Conservation (phyloP, 2,329 filamentous ascomycete genomes). For the Apiospora malaysiana region DNA sequence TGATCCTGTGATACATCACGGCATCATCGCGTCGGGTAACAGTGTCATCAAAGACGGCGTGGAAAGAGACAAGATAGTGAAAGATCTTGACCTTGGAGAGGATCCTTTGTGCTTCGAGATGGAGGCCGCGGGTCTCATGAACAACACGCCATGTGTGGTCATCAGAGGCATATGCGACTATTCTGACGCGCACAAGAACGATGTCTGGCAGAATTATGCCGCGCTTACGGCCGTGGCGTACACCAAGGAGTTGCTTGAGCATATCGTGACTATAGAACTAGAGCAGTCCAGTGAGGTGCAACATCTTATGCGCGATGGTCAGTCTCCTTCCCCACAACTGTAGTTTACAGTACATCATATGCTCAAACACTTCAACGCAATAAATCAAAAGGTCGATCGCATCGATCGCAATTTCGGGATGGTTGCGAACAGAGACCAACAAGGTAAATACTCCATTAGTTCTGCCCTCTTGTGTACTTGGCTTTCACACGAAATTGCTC, state of each 20-base stretch:
- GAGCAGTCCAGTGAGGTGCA: neutral
- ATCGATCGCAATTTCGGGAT: too few relatives aligned
- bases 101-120: conserved; percentile 38
- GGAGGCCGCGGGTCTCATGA: conserved; percentile 39
- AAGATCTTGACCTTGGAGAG: conserved; percentile 16
- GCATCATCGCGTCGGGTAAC: conserved; percentile 28
- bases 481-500: too few relatives aligned
- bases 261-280: neutral
- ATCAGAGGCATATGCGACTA: conserved; percentile 43
- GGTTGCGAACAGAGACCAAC: too few relatives aligned
- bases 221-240: conserved; percentile 35
- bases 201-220: conserved; percentile 34
- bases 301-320: too few relatives aligned
- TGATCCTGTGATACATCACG: conserved; percentile 25
- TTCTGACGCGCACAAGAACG: conserved; percentile 36
- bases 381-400: too few relatives aligned
- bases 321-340: too few relatives aligned
- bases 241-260: conserved; percentile 28
- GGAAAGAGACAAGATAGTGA: conserved; percentile 24
- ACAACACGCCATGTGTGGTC: conserved; percentile 37
- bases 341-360: too few relatives aligned
- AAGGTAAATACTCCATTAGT: too few relatives aligned
- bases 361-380: too few relatives aligned
- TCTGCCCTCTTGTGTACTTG: too few relatives aligned
- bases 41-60: conserved; percentile 27